Base-by-base conservation (phyloP, 176 grass and related monocot species). In the Secale cereale region DNA sequence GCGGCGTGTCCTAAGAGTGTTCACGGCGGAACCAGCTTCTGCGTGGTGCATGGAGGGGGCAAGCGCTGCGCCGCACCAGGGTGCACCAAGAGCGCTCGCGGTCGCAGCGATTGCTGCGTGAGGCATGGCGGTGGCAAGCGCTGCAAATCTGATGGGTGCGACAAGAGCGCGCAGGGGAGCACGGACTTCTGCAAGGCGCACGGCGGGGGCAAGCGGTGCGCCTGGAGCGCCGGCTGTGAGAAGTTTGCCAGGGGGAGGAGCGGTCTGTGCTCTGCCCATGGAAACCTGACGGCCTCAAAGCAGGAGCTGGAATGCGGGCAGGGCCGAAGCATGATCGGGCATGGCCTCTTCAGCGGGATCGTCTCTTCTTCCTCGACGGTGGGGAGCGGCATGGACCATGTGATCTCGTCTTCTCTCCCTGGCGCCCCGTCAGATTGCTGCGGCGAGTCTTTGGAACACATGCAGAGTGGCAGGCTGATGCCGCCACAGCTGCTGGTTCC, bases 101-200 rank as follows among this genome's bases (percentile, higher is more conserved):
- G 95, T 23, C 88, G 92, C 2, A 93, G 87, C 11, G 82, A 94
- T 36, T 94, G 85, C 85, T 97, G 95, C 8, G 95, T 94, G 64
- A 94, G 80, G 85, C 95, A 97, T 70, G 92, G 92, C 64, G 95
- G 95, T 31, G 95, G 92, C 16, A 97, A 86, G 82, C 90, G 92
- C 6, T 97, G 95, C 87, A 91, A 76, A 77, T 68, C 81, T 4
- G 86, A 92, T 40, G 90, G 86, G 3, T 97, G 95, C 1, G 70
- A 64, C 70, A 97, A 97, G 91, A 94, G 92, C 59, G 95, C 95
- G 4, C 95, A 97, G 33, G 95, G 95, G 22, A 97, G 95, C 79
- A 94, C 95, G 1, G 85, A 97, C 50, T 93, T 91, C 52, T 97
- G 92, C 90, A 97, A 97, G 79, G 91, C 95, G 19, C 73, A 76